Conservation (phyloP, 2,329 filamentous ascomycete genomes). For the Aspergillus oerlinghausenensis region DNA sequence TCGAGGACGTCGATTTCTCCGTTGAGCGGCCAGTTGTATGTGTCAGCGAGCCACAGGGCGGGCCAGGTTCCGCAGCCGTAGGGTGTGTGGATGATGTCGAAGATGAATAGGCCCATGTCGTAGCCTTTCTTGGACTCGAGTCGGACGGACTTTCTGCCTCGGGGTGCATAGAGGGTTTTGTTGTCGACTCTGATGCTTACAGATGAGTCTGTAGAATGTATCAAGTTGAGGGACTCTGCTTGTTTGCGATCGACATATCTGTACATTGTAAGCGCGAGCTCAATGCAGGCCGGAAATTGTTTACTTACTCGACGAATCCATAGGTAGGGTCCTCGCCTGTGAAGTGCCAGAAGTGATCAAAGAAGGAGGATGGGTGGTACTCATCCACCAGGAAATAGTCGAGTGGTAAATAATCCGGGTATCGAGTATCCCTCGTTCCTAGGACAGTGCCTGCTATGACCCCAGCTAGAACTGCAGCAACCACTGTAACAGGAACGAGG, state of each 20-base stretch:
- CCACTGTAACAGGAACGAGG: constrained; percentile 9
- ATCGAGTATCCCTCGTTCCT: constrained; percentile 33
- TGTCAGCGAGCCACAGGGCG: constrained; percentile 62
- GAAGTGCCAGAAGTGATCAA: constrained; percentile 45
- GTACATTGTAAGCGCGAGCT: not conserved
- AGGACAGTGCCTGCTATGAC: constrained; percentile 44
- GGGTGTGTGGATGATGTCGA: constrained; percentile 61
- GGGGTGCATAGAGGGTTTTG: constrained; percentile 53
- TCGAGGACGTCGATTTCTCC: constrained; percentile 64
- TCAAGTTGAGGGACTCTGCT: constrained; percentile 50
- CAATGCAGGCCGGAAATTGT: constrained; percentile 1
- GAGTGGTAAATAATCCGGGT: constrained; percentile 40
- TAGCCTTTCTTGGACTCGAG: constrained; percentile 59
- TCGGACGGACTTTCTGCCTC: constrained; percentile 60
- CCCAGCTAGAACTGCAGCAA: constrained; percentile 43
- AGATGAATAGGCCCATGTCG: constrained; percentile 60
- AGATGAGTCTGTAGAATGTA: constrained; percentile 50
- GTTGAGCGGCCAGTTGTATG: constrained; percentile 56
- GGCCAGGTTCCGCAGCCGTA: constrained; percentile 63
- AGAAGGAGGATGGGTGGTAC: constrained; percentile 41
- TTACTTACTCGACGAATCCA: constrained; percentile 46
- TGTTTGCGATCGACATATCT: constrained; percentile 40
- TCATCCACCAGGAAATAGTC: constrained; percentile 39
- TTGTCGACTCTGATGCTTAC: constrained; percentile 61
- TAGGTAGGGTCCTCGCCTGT: constrained; percentile 40